Conservation (phyloP, 768 basidiomycete species). For the Nidularia sp. region DNA sequence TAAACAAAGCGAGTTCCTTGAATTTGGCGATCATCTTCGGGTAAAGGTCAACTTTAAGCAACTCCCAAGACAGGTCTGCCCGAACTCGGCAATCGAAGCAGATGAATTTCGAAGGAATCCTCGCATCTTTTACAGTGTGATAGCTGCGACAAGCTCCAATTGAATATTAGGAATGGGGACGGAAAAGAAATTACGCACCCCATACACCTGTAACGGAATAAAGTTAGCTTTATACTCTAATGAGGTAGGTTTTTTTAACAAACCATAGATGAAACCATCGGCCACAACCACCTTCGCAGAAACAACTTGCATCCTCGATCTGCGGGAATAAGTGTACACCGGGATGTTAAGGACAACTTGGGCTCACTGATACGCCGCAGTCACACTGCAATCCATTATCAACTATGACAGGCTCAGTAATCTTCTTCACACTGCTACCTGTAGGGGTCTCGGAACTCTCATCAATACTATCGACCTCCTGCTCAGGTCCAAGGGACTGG, state of each 20-base stretch:
- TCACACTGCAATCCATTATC: conserved; percentile 59
- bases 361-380: conserved; percentile 56
- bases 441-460: background rate
- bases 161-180: background rate
- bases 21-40: conserved; percentile 59
- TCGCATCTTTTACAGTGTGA: conserved; percentile 52
- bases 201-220: conserved; percentile 45
- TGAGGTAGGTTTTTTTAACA: conserved; percentile 10
- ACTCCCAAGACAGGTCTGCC: conserved; percentile 63
- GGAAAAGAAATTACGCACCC: conserved; percentile 29
- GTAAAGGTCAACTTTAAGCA: conserved; percentile 58
- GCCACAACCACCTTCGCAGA: conserved; percentile 71
- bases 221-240: background rate
- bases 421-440: background rate
- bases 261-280: conserved; percentile 79
- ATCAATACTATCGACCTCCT: background rate
- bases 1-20: conserved; percentile 66
- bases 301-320: conserved; percentile 52
- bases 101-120: conserved; percentile 55
- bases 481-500: background rate
- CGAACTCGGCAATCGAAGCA: conserved; percentile 78
- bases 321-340: conserved; percentile 16
- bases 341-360: background rate
- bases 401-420: background rate
- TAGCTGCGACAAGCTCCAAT: conserved; percentile 35